These are phyloP conservation scores for Avena insularis DNA, from an alignment of 176 grass and related monocot genomes.

Conservation along the genomic window DNA sequence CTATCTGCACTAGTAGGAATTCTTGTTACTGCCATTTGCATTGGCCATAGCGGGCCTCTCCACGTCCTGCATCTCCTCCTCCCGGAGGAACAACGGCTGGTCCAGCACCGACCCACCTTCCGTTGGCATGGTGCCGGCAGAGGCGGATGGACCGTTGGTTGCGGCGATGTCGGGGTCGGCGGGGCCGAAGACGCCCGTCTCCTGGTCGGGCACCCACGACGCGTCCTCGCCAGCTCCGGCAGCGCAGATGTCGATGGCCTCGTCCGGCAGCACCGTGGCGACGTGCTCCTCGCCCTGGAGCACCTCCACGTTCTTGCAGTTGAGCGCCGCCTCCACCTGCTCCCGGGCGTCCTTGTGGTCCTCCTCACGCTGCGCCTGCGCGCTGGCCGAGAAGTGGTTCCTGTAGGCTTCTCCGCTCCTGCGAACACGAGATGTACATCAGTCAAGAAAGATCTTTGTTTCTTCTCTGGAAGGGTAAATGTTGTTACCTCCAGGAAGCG, in stretches of 20 bases:
- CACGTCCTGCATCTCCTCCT: constrained; percentile 63
- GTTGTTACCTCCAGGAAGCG: constrained; percentile 22
- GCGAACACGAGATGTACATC: not conserved
- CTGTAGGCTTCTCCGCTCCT: constrained; percentile 15
- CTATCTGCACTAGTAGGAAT: not conserved
- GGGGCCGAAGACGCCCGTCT: constrained; percentile 52
- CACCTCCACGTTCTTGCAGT: constrained; percentile 52
- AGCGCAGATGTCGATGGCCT: not conserved
- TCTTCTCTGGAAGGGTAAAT: not conserved
- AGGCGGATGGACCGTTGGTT: not conserved
- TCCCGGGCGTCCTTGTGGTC: not conserved
- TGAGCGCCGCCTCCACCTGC: constrained; percentile 48
- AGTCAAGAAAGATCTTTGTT: not conserved
- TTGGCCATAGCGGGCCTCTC: constrained; percentile 44
- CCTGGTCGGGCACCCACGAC: constrained; percentile 52
- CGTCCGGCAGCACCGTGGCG: constrained; percentile 19
- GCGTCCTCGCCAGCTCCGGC: not conserved
- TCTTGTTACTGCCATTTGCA: not conserved
- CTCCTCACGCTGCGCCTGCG: constrained; percentile 7
- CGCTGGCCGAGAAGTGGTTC: not conserved
- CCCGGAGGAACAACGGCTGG: constrained; percentile 54
- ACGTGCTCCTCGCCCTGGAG: constrained; percentile 31
- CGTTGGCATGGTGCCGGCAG: not conserved
- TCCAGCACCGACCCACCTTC: constrained; percentile 53
- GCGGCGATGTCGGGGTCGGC: not conserved